These are phyloP conservation scores for Aspergillus sp. DNA, from an alignment of 2,329 filamentous ascomycete genomes.

Conservation along the genomic window DNA sequence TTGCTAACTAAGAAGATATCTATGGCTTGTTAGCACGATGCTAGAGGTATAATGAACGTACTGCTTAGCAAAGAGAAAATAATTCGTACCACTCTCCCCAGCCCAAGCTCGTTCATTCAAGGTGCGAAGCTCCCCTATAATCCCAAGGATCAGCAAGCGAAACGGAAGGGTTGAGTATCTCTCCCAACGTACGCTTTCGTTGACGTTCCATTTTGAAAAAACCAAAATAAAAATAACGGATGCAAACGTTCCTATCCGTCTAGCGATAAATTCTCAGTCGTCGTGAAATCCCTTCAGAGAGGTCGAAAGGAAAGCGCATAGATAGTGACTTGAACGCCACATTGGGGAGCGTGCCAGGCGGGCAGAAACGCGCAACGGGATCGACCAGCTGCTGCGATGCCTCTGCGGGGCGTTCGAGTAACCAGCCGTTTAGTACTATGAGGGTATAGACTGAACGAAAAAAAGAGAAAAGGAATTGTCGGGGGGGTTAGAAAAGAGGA, in stretches of 20 bases:
- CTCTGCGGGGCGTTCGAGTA: constrained; percentile 3
- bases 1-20: constrained; percentile 71
- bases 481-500: constrained; percentile 33
- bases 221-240: constrained; percentile 9
- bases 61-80: neutral
- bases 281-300: constrained; percentile 30
- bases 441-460: constrained; percentile 15
- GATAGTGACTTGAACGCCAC: constrained; percentile 31
- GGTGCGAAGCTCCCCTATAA: constrained; percentile 76
- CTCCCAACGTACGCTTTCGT: constrained; percentile 40
- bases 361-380: constrained; percentile 1
- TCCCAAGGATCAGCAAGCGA: neutral
- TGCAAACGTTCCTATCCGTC: neutral
- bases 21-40: constrained; percentile 31
- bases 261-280: constrained; percentile 18
- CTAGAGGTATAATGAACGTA: neutral
- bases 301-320: constrained; percentile 28
- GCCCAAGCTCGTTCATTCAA: constrained; percentile 84
- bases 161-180: neutral
- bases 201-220: constrained; percentile 42
- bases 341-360: constrained; percentile 21
- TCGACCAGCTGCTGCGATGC: neutral
- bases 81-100: constrained; percentile 66
- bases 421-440: neutral
- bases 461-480: constrained; percentile 6